Conservation (phyloP, 257 asterid genomes). For the Forsythia viridissima region DNA sequence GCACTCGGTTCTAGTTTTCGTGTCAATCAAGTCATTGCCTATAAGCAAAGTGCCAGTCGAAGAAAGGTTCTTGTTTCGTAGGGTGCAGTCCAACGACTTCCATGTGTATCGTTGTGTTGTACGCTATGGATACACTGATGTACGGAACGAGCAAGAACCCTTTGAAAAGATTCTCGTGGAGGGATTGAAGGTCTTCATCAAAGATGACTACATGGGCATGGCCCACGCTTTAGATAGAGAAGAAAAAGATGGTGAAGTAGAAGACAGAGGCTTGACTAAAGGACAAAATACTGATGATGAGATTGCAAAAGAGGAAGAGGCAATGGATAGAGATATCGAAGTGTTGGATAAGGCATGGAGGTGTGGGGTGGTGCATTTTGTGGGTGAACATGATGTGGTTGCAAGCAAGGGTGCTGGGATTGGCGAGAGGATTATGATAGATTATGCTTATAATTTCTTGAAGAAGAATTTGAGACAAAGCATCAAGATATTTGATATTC, state of each 20-base stretch:
- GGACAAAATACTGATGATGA: not conserved
- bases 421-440: constrained; percentile 31
- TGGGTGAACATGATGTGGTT: constrained; percentile 40
- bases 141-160: constrained; percentile 29
- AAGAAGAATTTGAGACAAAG: constrained; percentile 41
- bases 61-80: constrained; percentile 38
- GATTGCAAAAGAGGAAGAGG: not conserved
- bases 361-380: constrained; percentile 38
- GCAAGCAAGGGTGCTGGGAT: constrained; percentile 35
- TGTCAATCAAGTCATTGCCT: constrained; percentile 37
- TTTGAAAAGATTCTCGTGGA: constrained; percentile 32
- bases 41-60: constrained; percentile 36
- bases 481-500: constrained; percentile 36
- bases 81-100: constrained; percentile 34
- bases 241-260: not conserved
- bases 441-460: constrained; percentile 40
- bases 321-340: constrained; percentile 19
- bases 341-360: constrained; percentile 30
- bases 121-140: constrained; percentile 42
- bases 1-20: constrained; percentile 41
- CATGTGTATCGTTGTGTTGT: constrained; percentile 37
- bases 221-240: not conserved
- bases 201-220: constrained; percentile 5
- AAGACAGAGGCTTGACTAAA: not conserved
- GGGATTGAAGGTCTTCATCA: constrained; percentile 23